phyloP scores from a whole-genome alignment of 2,329 filamentous ascomycete genomes.

The Cryphonectria radicalis region DNA sequence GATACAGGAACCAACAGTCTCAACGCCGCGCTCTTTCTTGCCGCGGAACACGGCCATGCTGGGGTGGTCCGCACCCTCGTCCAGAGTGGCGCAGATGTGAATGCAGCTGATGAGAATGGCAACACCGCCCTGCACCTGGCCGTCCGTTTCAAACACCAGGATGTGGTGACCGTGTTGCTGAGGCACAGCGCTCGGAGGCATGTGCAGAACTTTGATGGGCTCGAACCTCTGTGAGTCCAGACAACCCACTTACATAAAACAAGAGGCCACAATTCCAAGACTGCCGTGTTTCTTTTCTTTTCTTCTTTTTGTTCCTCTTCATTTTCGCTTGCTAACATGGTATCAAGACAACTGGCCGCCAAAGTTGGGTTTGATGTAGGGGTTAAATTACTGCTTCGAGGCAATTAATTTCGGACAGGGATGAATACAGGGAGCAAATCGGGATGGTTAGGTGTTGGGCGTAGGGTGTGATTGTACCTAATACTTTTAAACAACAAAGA shows the following conservation, averaged over 20 bases:
- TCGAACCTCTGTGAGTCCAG: not conserved
- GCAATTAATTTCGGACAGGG: not conserved
- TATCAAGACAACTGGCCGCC: not conserved
- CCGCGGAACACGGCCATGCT: not conserved
- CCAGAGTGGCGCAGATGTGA: not conserved
- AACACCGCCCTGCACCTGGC: constrained; percentile 1
- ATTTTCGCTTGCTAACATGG: not conserved
- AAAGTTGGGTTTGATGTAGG: not conserved
- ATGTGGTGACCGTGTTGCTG: not conserved
- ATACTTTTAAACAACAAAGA: not conserved
- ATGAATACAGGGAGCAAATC: not conserved
- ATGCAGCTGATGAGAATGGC: not conserved
- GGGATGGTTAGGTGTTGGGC: not conserved
- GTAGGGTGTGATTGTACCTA: not conserved
- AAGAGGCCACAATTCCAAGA: not conserved
- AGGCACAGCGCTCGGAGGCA: not conserved
- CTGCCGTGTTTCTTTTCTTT: too few species aligned
- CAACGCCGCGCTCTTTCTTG: not conserved
- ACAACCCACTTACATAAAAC: not conserved
- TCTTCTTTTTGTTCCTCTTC: too few species aligned
- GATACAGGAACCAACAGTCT: not conserved
- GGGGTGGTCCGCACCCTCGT: constrained; percentile 1
- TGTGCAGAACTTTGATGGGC: not conserved
- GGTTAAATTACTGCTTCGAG: not conserved
- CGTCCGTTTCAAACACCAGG: not conserved